Percentiles rank a stretch among this genome's conserved stretches.
Evolutionary conservation across 2,329 filamentous ascomycete species (phyloP).

Genomic region (Juglanconis oblonga): DNA sequence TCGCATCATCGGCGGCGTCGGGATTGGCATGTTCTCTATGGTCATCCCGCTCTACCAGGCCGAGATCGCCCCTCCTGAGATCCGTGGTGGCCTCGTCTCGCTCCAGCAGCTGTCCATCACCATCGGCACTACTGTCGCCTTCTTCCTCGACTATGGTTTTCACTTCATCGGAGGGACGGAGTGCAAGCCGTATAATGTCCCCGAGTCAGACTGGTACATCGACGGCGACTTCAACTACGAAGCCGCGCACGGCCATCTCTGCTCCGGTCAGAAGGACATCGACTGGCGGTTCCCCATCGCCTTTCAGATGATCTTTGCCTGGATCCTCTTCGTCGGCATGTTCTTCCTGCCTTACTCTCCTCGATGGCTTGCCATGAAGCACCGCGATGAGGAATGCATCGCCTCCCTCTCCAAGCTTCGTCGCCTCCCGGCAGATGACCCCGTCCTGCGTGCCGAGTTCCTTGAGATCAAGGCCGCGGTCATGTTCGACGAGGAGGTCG

Average conservation of each 20-base stretch:
- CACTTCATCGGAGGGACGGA: constrained; percentile 24
- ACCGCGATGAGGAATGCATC: constrained; percentile 25
- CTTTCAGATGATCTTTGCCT: constrained; percentile 21
- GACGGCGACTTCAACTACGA: constrained; percentile 19
- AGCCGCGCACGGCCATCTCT: constrained; percentile 21
- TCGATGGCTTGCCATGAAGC: constrained; percentile 26
- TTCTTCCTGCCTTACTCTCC: constrained; percentile 22
- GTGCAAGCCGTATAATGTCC: constrained; percentile 22
- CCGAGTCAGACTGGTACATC: constrained; percentile 13
- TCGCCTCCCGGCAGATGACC: constrained; percentile 20
- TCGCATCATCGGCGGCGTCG: constrained; percentile 43
- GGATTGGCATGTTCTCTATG: constrained; percentile 44
- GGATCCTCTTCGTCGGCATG: constrained; percentile 16
- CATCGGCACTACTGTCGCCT: constrained; percentile 18
- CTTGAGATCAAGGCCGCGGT: constrained; percentile 27
- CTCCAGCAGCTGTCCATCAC: constrained; percentile 20
- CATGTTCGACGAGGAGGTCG: constrained; percentile 24
- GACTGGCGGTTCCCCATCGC: constrained; percentile 21
- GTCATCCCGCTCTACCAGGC: constrained; percentile 36
- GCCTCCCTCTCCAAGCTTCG: constrained; percentile 23
- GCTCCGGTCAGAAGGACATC: constrained; percentile 20
- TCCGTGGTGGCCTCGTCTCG: constrained; percentile 17
- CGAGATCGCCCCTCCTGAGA: constrained; percentile 24
- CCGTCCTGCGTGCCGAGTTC: constrained; percentile 24
- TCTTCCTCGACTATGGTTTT: constrained; percentile 22